Evolutionary conservation across 306 rosid species (phyloP).

Genomic region (Sphenostylis stenocarpa): DNA sequence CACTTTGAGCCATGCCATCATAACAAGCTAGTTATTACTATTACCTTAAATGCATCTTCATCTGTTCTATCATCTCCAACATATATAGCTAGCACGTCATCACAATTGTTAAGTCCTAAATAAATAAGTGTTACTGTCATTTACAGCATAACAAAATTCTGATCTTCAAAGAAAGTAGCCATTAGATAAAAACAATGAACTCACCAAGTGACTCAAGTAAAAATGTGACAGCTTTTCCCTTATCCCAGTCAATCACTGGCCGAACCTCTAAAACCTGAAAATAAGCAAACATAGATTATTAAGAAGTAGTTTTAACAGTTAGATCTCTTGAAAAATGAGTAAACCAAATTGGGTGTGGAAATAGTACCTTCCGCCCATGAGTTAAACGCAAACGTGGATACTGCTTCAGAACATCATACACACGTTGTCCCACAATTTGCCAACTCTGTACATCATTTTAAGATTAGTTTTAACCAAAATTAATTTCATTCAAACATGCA

Average conservation of each 20-base stretch:
- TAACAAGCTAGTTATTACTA: background rate
- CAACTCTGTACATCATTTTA: conserved; percentile 55
- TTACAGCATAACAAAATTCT: conserved; percentile 18
- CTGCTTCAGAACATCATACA: conserved; percentile 56
- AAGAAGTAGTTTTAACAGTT: background rate
- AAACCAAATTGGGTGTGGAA: background rate
- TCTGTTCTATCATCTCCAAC: conserved; percentile 92
- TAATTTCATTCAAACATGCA: background rate
- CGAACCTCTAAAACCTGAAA: conserved; percentile 93
- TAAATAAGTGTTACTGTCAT: conserved; percentile 33
- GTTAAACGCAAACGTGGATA: conserved; percentile 70
- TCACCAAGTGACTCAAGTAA: conserved; percentile 92
- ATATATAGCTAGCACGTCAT: conserved; percentile 85
- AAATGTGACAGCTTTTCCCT: conserved; percentile 93
- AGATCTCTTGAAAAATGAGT: background rate
- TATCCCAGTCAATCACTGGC: conserved; percentile 89
- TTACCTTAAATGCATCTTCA: conserved; percentile 95
- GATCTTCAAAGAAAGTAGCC: background rate
- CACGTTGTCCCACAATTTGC: conserved; percentile 63
- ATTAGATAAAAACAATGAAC: conserved; percentile 19
- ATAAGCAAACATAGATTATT: background rate
- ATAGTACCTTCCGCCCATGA: conserved; percentile 87
- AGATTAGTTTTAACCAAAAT: no score
- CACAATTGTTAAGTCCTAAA: conserved; percentile 61
- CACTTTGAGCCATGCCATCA: background rate